Base-by-base conservation (phyloP, 768 basidiomycete genomes). In the Chalciporus piperatus region DNA sequence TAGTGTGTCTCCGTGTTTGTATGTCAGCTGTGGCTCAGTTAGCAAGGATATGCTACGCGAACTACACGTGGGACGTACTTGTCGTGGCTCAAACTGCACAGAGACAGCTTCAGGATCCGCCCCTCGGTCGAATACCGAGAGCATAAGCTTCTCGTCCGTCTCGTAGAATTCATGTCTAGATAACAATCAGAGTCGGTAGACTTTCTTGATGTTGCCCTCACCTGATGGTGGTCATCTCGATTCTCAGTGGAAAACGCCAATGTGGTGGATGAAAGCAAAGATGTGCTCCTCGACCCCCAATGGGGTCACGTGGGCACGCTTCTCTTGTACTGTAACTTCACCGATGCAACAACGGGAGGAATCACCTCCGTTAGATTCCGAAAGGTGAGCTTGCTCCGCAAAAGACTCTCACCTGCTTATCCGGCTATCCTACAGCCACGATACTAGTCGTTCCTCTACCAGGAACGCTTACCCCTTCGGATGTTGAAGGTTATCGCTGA, bases 101-200 rank as follows among this genome's bases (percentile, higher is more conserved):
- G 73, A 74, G 45, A 91, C 80, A 58, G 80, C 68, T 22, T 71
- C 76, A 13, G 85, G 79, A 67, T 91, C 83, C 37, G 82, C 89
- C 58, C 82, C 82, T 58, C 82, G 81, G 71, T 93, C 85, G 62
- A 92, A 92, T 62, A 93, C 74, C 49, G 87, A 85, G 60, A 93
- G 65, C 17, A 74, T 87, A 49, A 92, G 65, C 55, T 64, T 76
- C 53, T 92, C 87, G 59, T 92, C 90, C 12, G 84, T 87, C 70
- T 93, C 91, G 69, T 92, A 93, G 68, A 87, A 93, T 67, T 91
- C 89, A 72, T 92, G 84, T 68, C 89, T 91, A 19, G 25, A 33
- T 25, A 20, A 38, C 45, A 39, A 43, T 58, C 11, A 47, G 49
- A 16, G 9, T 35, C 2, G 3, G 19, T n/a, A n/a, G 23, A 19